Percentiles rank a stretch among this genome's conserved stretches.
Evolutionary conservation across 148 eudicot genomes (phyloP).

Genomic region (Agrostemma githago): DNA sequence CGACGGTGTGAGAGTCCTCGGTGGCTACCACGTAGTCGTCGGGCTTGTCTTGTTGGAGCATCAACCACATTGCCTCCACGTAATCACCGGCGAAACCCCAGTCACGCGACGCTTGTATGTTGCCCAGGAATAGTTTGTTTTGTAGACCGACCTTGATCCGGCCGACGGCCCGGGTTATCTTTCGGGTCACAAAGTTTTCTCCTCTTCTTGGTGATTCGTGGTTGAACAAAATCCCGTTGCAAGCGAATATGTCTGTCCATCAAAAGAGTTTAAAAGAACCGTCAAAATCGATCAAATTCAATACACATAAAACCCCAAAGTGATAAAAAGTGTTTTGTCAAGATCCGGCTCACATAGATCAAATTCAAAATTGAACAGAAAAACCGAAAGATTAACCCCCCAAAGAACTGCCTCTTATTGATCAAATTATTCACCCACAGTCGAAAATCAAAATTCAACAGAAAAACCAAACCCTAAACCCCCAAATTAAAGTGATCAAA

Average conservation of each 20-base stretch:
- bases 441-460: too few species aligned
- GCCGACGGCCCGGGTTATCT: conserved; percentile 91
- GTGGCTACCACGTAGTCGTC: conserved; percentile 96
- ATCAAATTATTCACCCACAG: too few species aligned
- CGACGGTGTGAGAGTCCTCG: conserved; percentile 84
- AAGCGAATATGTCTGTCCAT: conserved; percentile 51
- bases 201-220: conserved; percentile 95
- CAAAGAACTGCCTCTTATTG: too few species aligned
- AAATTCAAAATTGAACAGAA: too few species aligned
- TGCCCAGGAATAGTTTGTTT: conserved; percentile 82
- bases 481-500: not conserved
- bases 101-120: conserved; percentile 75
- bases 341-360: too few species aligned
- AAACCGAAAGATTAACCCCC: too few species aligned
- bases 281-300: too few species aligned
- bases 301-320: too few species aligned
- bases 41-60: conserved; percentile 96
- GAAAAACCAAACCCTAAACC: not conserved
- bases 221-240: conserved; percentile 89
- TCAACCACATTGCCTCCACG: conserved; percentile 99
- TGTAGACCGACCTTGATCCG: conserved; percentile 86
- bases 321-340: too few species aligned
- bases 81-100: conserved; percentile 99
- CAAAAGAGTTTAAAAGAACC: not conserved
- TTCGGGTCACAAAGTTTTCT: conserved; percentile 92